Evolutionary conservation across 2,329 filamentous ascomycete species (phyloP), one percentile per base, ranked within the genome.

Genomic region (Talaromyces marneffei): DNA sequence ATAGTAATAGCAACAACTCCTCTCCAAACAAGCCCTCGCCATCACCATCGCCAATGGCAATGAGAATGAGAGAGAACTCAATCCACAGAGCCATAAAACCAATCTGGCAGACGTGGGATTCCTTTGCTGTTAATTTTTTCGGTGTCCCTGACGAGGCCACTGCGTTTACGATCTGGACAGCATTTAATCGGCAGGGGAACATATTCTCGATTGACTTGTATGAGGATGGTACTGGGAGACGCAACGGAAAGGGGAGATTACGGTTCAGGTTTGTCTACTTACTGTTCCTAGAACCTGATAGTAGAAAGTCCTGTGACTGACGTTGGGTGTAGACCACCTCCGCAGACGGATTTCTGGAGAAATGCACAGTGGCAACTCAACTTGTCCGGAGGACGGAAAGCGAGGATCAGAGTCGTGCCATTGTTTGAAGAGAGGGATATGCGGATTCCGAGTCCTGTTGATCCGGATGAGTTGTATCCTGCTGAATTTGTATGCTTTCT

Each of bases 121-220:
- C 74, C 0, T 64, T 80, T 8, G 70, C 69, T 4, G 59, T 80
- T n/a, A 70, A 62, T 20, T 52, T 81, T 9, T 63, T 54, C 2
- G 67, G 68, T 4, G 58, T 81, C 3, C 77, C 79, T 0, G 44
- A 54, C 6, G 67, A 71, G 23, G 67, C 69, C 7, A 75, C 66
- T 29, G 77, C 77, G 0, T 68, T 70, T 7, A 69, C 68, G 3
- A 65, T 90, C 1, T 85, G 81, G 70, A 68, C 76, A 2, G 79
- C 79, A 18, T 83, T 91, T 63, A 70, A 74, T 1, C 63, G 66
- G 0, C 76, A 85, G 62, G 86, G 87, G 0, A 74, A 74, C 5
- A 78, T 90, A 12, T 72, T 72, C 2, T 81, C 74, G 37, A 83
- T 90, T 37, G 83, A 88, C 14, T 75, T 89, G 1, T 80, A 77